phyloP scores from a whole-genome alignment of 345 rosid species.

The Lepidium africanum region DNA sequence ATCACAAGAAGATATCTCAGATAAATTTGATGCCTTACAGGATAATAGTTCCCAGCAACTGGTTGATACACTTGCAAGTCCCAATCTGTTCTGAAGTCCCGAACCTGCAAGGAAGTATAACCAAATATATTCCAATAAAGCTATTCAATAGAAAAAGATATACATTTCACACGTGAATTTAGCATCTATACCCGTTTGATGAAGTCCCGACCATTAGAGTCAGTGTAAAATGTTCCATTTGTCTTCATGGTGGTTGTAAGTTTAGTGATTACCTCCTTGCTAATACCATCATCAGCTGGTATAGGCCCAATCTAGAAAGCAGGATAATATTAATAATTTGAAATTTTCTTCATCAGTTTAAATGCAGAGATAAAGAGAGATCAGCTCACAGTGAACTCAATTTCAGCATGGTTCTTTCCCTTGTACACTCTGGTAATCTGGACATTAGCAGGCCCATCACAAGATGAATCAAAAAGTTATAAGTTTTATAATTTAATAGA shows the following conservation, averaged over 20 bases:
- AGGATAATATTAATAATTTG: not conserved
- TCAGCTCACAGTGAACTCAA: slow-evolving; percentile 80
- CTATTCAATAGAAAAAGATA: not conserved
- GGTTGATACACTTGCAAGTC: slow-evolving; percentile 79
- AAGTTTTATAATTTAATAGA: not conserved
- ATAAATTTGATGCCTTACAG: slow-evolving; percentile 43
- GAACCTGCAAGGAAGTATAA: slow-evolving; percentile 48
- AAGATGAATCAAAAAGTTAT: slow-evolving; percentile 3
- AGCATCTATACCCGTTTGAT: slow-evolving; percentile 61
- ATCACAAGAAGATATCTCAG: not conserved
- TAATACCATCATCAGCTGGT: slow-evolving; percentile 77
- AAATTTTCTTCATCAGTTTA: not conserved
- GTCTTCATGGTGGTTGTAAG: slow-evolving; percentile 70
- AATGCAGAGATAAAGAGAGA: slow-evolving; percentile 3
- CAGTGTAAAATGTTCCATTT: slow-evolving; percentile 78
- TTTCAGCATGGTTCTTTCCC: slow-evolving; percentile 80
- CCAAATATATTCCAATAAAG: too few species aligned
- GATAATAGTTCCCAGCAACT: slow-evolving; percentile 89
- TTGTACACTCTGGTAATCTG: slow-evolving; percentile 84
- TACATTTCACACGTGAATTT: not conserved
- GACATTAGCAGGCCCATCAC: slow-evolving; percentile 2
- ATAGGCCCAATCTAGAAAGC: slow-evolving; percentile 76
- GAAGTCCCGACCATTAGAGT: slow-evolving; percentile 94
- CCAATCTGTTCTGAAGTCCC: slow-evolving; percentile 83
- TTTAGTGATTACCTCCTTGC: slow-evolving; percentile 75